These are phyloP conservation scores for Podospora conica DNA, from an alignment of 495 filamentous ascomycete genomes.

Conservation along the genomic window DNA sequence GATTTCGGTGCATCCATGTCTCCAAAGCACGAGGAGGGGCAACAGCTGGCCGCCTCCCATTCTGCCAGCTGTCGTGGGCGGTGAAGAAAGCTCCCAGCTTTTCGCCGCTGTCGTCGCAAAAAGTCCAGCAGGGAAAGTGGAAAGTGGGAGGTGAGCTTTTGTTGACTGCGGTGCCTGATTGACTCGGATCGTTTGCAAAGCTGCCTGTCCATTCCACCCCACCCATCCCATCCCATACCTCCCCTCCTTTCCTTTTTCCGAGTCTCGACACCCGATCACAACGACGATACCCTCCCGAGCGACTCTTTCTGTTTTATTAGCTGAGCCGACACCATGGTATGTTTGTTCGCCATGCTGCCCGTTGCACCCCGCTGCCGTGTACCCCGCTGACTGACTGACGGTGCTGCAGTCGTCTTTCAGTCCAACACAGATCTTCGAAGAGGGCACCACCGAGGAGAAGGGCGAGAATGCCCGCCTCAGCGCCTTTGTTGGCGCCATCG, in stretches of 20 bases:
- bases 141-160: constrained; percentile 16
- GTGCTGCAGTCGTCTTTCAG: constrained; percentile 52
- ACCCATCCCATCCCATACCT: background rate
- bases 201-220: constrained; percentile 23
- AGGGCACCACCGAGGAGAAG: constrained; percentile 96
- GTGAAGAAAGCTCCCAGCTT: constrained; percentile 23
- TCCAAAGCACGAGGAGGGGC: background rate
- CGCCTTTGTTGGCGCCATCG: constrained; percentile 95
- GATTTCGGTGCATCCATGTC: background rate
- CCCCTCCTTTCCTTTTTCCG: background rate
- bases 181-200: constrained; percentile 11
- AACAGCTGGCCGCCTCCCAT: constrained; percentile 5
- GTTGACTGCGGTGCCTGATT: constrained; percentile 14
- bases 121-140: constrained; percentile 21
- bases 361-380: background rate
- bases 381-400: constrained; percentile 16
- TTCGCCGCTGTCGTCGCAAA: constrained; percentile 28
- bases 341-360: background rate
- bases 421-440: constrained; percentile 96
- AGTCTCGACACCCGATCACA: background rate
- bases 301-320: background rate
- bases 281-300: background rate
- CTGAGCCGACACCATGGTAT: constrained; percentile 4
- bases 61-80: constrained; percentile 19
- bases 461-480: constrained; percentile 98